These are phyloP conservation scores for Escovopsis sp. DNA, from an alignment of 2,329 filamentous ascomycete species.

Conservation along the genomic window DNA sequence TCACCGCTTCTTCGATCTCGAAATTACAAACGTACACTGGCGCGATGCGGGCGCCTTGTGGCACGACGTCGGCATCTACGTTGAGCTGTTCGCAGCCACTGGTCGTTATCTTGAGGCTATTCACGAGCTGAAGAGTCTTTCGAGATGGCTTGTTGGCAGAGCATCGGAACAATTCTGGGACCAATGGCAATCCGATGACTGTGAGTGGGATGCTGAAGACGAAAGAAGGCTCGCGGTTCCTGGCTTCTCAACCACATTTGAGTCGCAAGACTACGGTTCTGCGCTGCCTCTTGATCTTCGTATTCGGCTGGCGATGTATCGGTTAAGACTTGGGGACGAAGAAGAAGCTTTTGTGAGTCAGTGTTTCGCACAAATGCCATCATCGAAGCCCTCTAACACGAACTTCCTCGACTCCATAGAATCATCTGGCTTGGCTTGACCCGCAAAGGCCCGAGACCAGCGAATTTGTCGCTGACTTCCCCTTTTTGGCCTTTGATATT, in stretches of 20 bases:
- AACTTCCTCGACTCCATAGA: slow-evolving; percentile 21
- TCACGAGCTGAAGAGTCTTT: slow-evolving; percentile 51
- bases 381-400: not conserved
- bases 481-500: slow-evolving; percentile 64
- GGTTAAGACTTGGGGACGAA: slow-evolving; percentile 53
- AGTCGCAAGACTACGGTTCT: slow-evolving; percentile 49
- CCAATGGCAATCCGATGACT: slow-evolving; percentile 53
- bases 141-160: slow-evolving; percentile 72
- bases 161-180: slow-evolving; percentile 68
- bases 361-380: not conserved
- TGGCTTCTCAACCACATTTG: slow-evolving; percentile 43
- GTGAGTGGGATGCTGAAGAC: slow-evolving; percentile 75
- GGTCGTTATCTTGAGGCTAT: slow-evolving; percentile 53
- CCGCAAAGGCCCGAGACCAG: slow-evolving; percentile 36
- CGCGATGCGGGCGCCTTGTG: slow-evolving; percentile 39
- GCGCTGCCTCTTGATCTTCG: slow-evolving; percentile 70
- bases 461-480: slow-evolving; percentile 47
- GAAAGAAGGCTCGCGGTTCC: slow-evolving; percentile 48
- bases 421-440: slow-evolving; percentile 56
- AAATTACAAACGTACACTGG: slow-evolving; percentile 17
- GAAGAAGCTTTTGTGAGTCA: slow-evolving; percentile 58
- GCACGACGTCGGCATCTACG: slow-evolving; percentile 75
- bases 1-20: slow-evolving; percentile 29
- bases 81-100: slow-evolving; percentile 60
- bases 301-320: slow-evolving; percentile 68